These are phyloP conservation scores for Cucurbitaria berberidis DNA, from an alignment of 2,329 filamentous ascomycete genomes.

Conservation along the genomic window DNA sequence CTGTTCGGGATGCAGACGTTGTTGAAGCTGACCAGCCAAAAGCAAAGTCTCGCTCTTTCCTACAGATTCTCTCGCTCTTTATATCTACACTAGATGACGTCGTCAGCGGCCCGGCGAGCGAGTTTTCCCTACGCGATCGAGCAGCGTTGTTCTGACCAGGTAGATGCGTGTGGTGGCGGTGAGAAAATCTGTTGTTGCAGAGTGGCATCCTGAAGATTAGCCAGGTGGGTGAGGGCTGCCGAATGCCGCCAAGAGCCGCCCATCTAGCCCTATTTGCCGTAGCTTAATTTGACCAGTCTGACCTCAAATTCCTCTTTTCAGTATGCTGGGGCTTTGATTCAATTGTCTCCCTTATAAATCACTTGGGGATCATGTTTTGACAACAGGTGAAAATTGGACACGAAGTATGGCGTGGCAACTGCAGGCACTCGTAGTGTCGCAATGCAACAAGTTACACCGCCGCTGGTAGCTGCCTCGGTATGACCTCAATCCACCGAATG, in stretches of 20 bases:
- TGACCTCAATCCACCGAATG: conserved; percentile 27
- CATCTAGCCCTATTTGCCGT: conserved; percentile 12
- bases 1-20: conserved; percentile 8
- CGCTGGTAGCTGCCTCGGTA: conserved; percentile 24
- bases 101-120: background rate
- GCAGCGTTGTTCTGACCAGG: background rate
- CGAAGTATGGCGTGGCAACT: conserved; percentile 2
- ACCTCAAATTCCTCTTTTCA: background rate
- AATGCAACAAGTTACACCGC: conserved; percentile 8
- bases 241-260: background rate
- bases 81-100: background rate
- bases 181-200: conserved; percentile 6
- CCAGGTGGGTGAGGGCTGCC: no score
- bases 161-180: conserved; percentile 6
- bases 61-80: conserved; percentile 9
- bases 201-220: conserved; percentile 7
- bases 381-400: background rate
- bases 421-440: conserved; percentile 1
- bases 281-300: background rate
- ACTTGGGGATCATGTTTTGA: background rate
- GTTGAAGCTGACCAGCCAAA: conserved; percentile 19
- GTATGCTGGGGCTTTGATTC: background rate
- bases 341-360: background rate
- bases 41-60: conserved; percentile 6
- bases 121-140: background rate